Evolutionary conservation across 495 filamentous ascomycete genomes (phyloP).

Genomic region (Pyrenopolyporus hunteri): DNA sequence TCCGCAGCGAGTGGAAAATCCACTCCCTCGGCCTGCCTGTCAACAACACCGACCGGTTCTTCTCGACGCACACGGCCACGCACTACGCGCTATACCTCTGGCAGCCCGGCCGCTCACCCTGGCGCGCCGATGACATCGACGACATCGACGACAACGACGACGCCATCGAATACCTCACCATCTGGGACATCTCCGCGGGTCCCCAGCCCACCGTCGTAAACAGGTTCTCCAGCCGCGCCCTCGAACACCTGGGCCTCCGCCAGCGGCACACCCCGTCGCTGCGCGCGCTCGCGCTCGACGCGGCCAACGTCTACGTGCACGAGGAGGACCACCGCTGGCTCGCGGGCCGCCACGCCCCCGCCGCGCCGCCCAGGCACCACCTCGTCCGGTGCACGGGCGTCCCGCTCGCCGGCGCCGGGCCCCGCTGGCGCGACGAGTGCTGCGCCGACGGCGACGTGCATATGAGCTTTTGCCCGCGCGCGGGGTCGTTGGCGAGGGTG

Average conservation of each 20-base stretch:
- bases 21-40: slow-evolving; percentile 67
- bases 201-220: slow-evolving; percentile 59
- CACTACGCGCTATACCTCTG: slow-evolving; percentile 73
- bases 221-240: slow-evolving; percentile 60
- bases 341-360: slow-evolving; percentile 49
- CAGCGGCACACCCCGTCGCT: slow-evolving; percentile 62
- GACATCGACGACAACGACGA: slow-evolving; percentile 56
- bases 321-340: slow-evolving; percentile 60
- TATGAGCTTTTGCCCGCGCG: slow-evolving; percentile 51
- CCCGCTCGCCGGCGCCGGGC: slow-evolving; percentile 60
- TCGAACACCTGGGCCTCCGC: slow-evolving; percentile 63
- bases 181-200: slow-evolving; percentile 66
- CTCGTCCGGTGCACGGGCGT: slow-evolving; percentile 59
- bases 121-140: slow-evolving; percentile 55
- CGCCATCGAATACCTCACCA: slow-evolving; percentile 65
- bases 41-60: slow-evolving; percentile 66
- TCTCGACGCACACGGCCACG: slow-evolving; percentile 64
- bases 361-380: slow-evolving; percentile 51
- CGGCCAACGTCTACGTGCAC: slow-evolving; percentile 57
- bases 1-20: slow-evolving; percentile 74
- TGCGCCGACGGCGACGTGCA: slow-evolving; percentile 54
- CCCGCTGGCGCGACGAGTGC: slow-evolving; percentile 57
- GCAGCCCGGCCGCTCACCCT: slow-evolving; percentile 66
- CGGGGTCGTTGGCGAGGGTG: slow-evolving; percentile 42
- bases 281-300: slow-evolving; percentile 61